Conservation (phyloP, 208 protist species). For the Leishmania arabica region DNA sequence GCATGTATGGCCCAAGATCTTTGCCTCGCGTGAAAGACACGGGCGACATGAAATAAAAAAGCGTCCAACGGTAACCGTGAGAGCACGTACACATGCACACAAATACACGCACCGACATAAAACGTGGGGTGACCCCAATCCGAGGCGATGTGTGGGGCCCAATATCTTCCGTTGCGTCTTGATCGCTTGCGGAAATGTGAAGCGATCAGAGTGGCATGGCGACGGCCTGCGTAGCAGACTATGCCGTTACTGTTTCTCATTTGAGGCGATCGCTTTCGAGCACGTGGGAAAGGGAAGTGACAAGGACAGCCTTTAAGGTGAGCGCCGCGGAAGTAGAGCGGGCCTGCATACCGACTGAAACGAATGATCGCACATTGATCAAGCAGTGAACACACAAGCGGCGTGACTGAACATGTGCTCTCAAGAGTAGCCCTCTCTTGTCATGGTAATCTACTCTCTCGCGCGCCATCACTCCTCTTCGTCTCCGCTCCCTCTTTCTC, state of each 20-base stretch:
- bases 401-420: neutral
- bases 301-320: neutral
- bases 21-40: neutral
- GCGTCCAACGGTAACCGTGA: neutral
- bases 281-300: neutral
- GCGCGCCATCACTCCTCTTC: neutral
- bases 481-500: neutral
- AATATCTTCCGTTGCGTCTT: neutral
- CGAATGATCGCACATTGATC: neutral
- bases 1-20: neutral
- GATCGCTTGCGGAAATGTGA: neutral
- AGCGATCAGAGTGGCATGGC: neutral
- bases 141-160: no score
- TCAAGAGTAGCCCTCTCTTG: neutral
- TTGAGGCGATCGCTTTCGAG: neutral
- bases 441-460: neutral
- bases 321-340: neutral
- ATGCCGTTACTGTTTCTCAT: neutral
- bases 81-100: neutral
- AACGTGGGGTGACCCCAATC: neutral
- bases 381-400: neutral
- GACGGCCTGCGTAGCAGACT: neutral
- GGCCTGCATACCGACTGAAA: no score
- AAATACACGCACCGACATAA: neutral
- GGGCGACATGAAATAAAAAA: neutral